A percentile compares a stretch with the other conserved stretches of the same genome.
These are phyloP conservation scores for Haematococcus sp. DNA, from an alignment of 139 green algal species.

Conservation along the genomic window DNA sequence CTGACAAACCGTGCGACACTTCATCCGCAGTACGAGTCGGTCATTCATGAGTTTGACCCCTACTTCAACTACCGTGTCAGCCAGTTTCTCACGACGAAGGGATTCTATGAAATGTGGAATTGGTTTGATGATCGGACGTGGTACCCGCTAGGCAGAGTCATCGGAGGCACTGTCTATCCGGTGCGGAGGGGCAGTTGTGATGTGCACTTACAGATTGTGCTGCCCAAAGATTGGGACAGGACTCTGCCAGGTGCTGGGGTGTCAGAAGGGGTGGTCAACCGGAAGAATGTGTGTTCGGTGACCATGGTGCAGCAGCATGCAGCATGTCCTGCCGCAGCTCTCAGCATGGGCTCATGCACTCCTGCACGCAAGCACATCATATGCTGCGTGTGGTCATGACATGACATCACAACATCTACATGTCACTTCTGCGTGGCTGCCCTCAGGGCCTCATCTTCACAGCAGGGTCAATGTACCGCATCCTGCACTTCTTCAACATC, in stretches of 20 bases:
- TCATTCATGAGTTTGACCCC: slow-evolving; percentile 78
- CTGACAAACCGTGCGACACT: no score
- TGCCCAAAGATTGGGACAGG: no score
- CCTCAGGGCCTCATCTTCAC: slow-evolving; percentile 89
- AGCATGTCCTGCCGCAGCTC: no score
- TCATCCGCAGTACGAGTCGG: slow-evolving; percentile 70
- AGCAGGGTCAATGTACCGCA: slow-evolving; percentile 79
- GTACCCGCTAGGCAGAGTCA: slow-evolving; percentile 86
- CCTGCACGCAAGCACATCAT: no score
- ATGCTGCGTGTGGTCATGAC: no score
- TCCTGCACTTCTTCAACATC: slow-evolving; percentile 87
- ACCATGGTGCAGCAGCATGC: no score
- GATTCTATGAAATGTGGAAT: slow-evolving; percentile 87
- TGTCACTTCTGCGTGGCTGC: not conserved
- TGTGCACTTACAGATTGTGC: not conserved
- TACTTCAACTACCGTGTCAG: slow-evolving; percentile 84
- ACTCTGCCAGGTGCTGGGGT: no score
- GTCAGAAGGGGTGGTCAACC: no score
- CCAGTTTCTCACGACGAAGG: slow-evolving; percentile 78
- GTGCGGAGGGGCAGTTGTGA: slow-evolving; percentile 32
- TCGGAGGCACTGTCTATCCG: slow-evolving; percentile 90
- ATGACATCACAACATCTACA: no score
- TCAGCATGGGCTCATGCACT: no score
- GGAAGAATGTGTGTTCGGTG: no score
- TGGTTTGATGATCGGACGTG: slow-evolving; percentile 90